These are phyloP conservation scores for Eucalyptus brandiana DNA, from an alignment of 345 rosid genomes.

Conservation along the genomic window DNA sequence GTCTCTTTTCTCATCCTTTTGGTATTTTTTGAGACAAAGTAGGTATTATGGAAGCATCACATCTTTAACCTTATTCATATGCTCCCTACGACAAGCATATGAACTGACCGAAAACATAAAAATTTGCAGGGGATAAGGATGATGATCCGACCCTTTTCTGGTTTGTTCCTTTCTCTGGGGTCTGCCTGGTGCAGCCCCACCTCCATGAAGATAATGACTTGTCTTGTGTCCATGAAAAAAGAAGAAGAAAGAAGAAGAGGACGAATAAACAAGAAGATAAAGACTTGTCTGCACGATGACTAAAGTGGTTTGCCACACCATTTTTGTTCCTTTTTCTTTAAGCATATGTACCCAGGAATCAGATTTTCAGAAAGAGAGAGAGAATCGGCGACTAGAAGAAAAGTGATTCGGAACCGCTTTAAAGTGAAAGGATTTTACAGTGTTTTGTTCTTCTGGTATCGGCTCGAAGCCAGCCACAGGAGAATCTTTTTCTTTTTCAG, in stretches of 20 bases:
- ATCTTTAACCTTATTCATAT: background rate
- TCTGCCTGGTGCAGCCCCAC: background rate
- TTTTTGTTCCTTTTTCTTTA: background rate
- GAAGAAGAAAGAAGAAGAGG: rapidly evolving
- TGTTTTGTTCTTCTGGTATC: background rate
- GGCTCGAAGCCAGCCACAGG: background rate
- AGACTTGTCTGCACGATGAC: background rate
- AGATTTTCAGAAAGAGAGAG: background rate
- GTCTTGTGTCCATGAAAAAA: background rate
- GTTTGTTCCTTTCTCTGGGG: background rate
- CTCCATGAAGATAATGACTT: background rate
- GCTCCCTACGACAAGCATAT: background rate
- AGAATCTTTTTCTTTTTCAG: background rate
- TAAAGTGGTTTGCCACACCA: background rate
- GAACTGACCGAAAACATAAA: background rate
- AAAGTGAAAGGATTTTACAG: background rate
- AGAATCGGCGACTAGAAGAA: background rate
- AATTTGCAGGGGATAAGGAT: background rate
- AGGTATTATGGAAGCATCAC: background rate
- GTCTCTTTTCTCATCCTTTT: background rate
- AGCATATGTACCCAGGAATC: background rate
- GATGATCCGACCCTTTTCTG: background rate
- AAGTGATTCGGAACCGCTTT: background rate
- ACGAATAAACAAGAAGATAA: background rate
- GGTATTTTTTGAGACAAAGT: background rate